Evolutionary conservation across 352 stramenopile genomes (phyloP), one percentile per base, ranked within the genome.

Genomic region (Lagenidium giganteum): DNA sequence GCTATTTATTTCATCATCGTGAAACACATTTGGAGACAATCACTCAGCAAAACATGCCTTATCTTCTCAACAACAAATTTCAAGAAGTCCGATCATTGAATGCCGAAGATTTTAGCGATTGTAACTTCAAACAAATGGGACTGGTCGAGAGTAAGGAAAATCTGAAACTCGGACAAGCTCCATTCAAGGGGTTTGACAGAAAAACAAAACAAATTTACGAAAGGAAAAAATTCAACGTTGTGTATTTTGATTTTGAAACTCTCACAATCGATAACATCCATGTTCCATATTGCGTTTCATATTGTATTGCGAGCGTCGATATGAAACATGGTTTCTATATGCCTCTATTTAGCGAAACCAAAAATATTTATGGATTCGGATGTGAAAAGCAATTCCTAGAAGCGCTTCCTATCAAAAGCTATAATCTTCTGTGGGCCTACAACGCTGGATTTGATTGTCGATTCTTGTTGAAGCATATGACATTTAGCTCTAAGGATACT

Each of bases 1-100:
- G 26, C 14, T 47, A 62, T 53, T 20, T 57, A n/a, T 62, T 45
- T 37, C 41, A 49, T 33, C 24, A 57, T 42, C 40, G 41, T 45
- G 41, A 62, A 30, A 32, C 21, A 23, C n/a, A 39, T 8, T 34
- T 52, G 1, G 29, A 27, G 2, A 33, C 45, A 36, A 52, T 52
- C 23, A 52, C 45, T 39, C 45, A 45, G 28, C 16, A 22, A 32
- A 45, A 45, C 20, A 31, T 38, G 14, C 45, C 45, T 11, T 24
- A 38, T 21, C 17, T 52, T 23, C 18, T 52, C 9, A 52, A 52
- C 34, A 52, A 52, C 17, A 38, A 52, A 32, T 52, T 40, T 52
- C 45, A 52, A 45, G 29, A 52, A 23, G 27, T 52, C 20, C 8
- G 16, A 18, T 30, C 24, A 27, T 26, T 52, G 2, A 8, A 9